Percentiles rank a stretch among this genome's conserved stretches.
phyloP scores from a whole-genome alignment of 768 basidiomycete species.

The Calvatia gigantea region DNA sequence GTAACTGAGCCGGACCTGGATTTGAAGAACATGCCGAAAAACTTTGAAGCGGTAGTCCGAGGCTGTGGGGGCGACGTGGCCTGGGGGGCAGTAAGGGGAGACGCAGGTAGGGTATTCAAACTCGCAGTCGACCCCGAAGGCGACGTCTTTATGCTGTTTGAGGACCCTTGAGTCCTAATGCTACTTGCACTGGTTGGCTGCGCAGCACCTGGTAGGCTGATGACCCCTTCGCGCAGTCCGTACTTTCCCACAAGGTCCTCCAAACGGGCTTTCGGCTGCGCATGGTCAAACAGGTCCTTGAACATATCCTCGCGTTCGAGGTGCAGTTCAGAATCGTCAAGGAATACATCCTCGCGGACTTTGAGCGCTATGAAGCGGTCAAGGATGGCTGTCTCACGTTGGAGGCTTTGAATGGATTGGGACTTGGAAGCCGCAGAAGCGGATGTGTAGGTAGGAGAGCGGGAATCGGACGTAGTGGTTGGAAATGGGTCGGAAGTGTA shows the following conservation, averaged over 20 bases:
- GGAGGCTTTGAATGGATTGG: conserved; percentile 40
- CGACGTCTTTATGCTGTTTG: neutral
- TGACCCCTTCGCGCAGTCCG: conserved; percentile 37
- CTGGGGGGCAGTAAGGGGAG: neutral
- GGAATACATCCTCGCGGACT: conserved; percentile 75
- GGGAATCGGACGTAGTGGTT: conserved; percentile 20
- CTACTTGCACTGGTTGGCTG: conserved; percentile 3
- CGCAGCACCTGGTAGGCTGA: conserved; percentile 24
- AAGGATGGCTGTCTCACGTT: conserved; percentile 72
- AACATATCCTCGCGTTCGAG: conserved; percentile 73
- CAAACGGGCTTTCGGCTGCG: conserved; percentile 69
- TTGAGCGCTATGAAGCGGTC: conserved; percentile 81
- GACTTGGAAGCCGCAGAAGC: conserved; percentile 26
- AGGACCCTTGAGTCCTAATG: neutral
- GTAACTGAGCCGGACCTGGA: neutral
- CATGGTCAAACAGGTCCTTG: conserved; percentile 75
- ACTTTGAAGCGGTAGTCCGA: conserved; percentile 1
- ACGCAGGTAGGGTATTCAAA: conserved; percentile 1
- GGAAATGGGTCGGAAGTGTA: conserved; percentile 84
- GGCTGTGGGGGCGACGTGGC: neutral
- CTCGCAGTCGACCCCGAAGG: conserved; percentile 2
- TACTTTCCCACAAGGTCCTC: conserved; percentile 66
- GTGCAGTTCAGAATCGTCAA: conserved; percentile 71
- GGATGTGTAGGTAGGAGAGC: conserved; percentile 20
- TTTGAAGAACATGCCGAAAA: conserved; percentile 16